Conservation (phyloP, 331 rosid species). For the Telfairia occidentalis region DNA sequence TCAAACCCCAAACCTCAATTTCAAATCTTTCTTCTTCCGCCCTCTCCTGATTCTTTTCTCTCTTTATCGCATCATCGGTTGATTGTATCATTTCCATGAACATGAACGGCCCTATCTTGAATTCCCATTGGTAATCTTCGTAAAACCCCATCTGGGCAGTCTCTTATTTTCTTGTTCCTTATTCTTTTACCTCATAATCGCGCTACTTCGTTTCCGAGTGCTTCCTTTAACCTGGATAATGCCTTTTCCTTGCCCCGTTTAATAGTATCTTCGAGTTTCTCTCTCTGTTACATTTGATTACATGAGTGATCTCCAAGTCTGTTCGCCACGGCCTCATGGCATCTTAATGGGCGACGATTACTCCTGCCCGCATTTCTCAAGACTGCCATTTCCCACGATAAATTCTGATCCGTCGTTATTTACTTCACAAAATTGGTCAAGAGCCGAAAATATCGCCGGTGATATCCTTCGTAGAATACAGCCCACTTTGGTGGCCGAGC, state of each 20-base stretch:
- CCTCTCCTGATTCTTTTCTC: background rate
- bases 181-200: background rate
- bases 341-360: constrained; percentile 32
- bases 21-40: background rate
- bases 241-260: background rate
- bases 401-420: constrained; percentile 37
- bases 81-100: too few species aligned
- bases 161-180: background rate
- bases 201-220: background rate
- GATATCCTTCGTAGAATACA: constrained; percentile 47
- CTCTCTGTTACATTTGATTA: constrained; percentile 2
- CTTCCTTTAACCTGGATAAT: background rate
- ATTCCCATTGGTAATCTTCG: background rate
- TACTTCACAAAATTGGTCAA: constrained; percentile 29
- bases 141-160: background rate
- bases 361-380: constrained; percentile 20
- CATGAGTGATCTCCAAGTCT: constrained; percentile 44
- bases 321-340: constrained; percentile 26
- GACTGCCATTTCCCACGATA: constrained; percentile 26
- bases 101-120: background rate
- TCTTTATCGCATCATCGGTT: background rate
- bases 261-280: background rate
- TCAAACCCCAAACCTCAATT: too few species aligned
- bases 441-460: constrained; percentile 32
- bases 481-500: constrained; percentile 52